Evolutionary conservation across 176 grass and related monocot species (phyloP).

Genomic region (Triticum dicoccoides): DNA sequence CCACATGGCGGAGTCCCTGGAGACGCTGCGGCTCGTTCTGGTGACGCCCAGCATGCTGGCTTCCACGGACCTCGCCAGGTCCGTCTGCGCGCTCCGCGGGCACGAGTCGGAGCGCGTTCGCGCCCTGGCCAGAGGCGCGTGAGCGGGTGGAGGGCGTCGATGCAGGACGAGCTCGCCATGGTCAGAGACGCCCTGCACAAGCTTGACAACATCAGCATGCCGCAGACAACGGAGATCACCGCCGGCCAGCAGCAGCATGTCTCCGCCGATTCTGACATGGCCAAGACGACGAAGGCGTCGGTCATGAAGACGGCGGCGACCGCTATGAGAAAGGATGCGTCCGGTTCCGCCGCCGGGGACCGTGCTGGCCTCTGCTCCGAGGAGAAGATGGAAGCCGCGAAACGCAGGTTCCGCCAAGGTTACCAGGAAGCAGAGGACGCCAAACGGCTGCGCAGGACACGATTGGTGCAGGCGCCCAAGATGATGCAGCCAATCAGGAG

Average conservation of each 20-base stretch:
- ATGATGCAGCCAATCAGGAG: background rate
- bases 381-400: background rate
- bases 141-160: background rate
- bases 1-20: slow-evolving; percentile 1
- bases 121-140: background rate
- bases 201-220: background rate
- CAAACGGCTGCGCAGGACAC: background rate
- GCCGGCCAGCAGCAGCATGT: background rate
- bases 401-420: background rate
- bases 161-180: background rate
- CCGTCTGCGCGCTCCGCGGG: background rate
- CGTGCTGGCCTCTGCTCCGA: background rate
- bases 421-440: background rate
- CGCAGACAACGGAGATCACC: background rate
- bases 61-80: background rate
- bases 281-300: background rate
- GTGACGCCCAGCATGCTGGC: background rate
- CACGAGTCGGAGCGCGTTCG: slow-evolving; percentile 16
- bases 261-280: background rate
- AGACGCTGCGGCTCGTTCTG: background rate
- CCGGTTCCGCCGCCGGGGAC: background rate
- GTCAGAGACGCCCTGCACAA: background rate
- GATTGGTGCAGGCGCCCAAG: background rate
- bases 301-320: background rate
- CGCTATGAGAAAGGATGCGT: background rate